Percentiles rank a stretch among this genome's conserved stretches.
Evolutionary conservation across 2,329 filamentous ascomycete genomes (phyloP).

Genomic region (Fusarium staphyleae): DNA sequence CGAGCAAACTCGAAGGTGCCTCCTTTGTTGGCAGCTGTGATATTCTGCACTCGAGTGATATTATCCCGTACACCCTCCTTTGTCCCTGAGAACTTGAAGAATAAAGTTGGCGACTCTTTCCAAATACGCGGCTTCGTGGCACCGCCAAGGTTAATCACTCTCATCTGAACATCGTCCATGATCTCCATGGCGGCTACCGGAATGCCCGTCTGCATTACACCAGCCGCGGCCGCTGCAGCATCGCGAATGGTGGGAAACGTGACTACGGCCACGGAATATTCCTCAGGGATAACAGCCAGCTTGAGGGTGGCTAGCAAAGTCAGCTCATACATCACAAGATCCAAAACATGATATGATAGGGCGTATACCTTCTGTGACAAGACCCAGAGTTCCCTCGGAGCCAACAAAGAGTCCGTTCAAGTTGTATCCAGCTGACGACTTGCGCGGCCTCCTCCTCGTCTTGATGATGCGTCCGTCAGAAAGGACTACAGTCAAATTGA

Average conservation of each 20-base stretch:
- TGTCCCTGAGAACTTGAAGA: conserved; percentile 87
- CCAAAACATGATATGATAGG: too few species aligned
- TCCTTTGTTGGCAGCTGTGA: conserved; percentile 70
- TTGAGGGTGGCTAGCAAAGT: conserved; percentile 70
- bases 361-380: conserved; percentile 73
- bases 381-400: conserved; percentile 79
- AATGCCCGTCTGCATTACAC: conserved; percentile 77
- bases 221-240: conserved; percentile 76
- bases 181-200: conserved; percentile 82
- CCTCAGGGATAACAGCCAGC: conserved; percentile 76
- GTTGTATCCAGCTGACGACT: conserved; percentile 85
- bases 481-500: conserved; percentile 82
- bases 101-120: conserved; percentile 79
- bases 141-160: conserved; percentile 77
- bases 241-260: conserved; percentile 79
- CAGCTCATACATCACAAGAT: not conserved
- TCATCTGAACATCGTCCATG: conserved; percentile 90
- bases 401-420: conserved; percentile 81
- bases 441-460: conserved; percentile 77
- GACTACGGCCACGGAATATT: conserved; percentile 80
- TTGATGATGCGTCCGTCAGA: conserved; percentile 82
- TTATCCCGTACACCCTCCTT: conserved; percentile 80
- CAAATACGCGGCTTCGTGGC: conserved; percentile 73
- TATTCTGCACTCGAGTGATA: conserved; percentile 70
- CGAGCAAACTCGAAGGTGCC: conserved; percentile 79